Conservation (phyloP, 1,284 basidiomycete species). For the Spongispora temasekensis region DNA sequence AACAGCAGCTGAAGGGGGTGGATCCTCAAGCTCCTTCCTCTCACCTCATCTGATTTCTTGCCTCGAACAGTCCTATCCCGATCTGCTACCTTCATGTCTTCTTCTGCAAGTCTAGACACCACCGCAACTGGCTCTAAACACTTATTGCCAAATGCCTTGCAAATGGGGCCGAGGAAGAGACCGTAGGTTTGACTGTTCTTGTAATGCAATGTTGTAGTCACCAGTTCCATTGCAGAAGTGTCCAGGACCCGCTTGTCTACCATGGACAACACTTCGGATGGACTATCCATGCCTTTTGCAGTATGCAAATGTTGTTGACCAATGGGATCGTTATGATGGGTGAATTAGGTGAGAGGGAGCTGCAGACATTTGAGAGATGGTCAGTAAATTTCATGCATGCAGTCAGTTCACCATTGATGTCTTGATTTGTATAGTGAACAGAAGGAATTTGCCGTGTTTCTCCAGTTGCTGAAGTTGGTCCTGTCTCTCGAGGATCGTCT, state of each 20-base stretch:
- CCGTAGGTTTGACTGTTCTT: not conserved
- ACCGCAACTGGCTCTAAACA: not conserved
- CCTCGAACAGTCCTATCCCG: too few relatives aligned
- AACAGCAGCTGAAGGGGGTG: not conserved
- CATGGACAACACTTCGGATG: not conserved
- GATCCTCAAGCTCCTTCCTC: not conserved
- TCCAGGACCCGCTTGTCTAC: not conserved
- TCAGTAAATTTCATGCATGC: not conserved
- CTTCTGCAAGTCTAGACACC: not conserved
- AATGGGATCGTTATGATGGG: not conserved
- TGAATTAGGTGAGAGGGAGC: not conserved
- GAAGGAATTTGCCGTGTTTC: not conserved
- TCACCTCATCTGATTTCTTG: not conserved
- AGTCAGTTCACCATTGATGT: not conserved
- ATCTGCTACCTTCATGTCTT: not conserved
- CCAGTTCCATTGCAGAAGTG: not conserved
- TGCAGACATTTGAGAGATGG: not conserved
- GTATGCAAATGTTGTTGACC: not conserved
- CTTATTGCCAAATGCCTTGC: not conserved
- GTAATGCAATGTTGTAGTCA: not conserved
- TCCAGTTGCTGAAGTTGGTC: not conserved
- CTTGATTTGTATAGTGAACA: not conserved
- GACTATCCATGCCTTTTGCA: not conserved
- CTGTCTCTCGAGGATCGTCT: not conserved
- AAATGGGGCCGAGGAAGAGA: not conserved